Base-by-base conservation (phyloP, 2,329 filamentous ascomycete species). In the Trichoderma cornu-damae region DNA sequence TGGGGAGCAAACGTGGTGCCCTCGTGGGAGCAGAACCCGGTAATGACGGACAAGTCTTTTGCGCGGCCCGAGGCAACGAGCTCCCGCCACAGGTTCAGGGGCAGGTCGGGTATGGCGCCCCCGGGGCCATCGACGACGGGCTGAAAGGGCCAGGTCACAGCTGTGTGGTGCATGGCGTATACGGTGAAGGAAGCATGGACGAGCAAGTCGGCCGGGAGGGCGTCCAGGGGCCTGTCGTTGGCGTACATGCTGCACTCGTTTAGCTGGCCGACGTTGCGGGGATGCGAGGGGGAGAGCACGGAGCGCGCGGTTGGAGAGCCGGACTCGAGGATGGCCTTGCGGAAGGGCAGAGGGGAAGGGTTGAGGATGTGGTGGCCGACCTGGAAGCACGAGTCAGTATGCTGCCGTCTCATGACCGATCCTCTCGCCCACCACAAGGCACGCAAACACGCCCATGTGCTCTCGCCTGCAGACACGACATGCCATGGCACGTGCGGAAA, bases 11-110 rank as follows among this genome's bases (percentile, higher is more conserved):
- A 90, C 35, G 76, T 68, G 0, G 83, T 78, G 14, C 86, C 87
- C 68, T 90, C 87, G 64, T 89, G 84, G 37, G 82, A 81, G 69
- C 85, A 86, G 73, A 85, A 90, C 6, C 87, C 87, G 0, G 85
- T 88, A 48, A 90, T 71, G 48, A 90, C 78, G 6, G 65, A 57
- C 2, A 63, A 14, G 28, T 32, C 37, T n/a, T 46, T 34, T 20
- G 34, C 40, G 42, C 30, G 54, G 46, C 54, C 84, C 82, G 6
- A 86, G 74, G 77, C 81, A 14, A 73, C 68, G 0, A 77, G 74
- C 0, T 77, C 71, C 24, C 74, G 67, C 83, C 83, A 87, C n/a
- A 78, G 76, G n/a, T 77, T 72, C 11, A 86, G 74, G 3, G 86
- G 86, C 9, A 79, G 71, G 24, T 78, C 74, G 2, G 78, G 75